A percentile compares a stretch with the other conserved stretches of the same genome.
phyloP scores from a whole-genome alignment of 306 rosid species.

The Datisca glomerata region DNA sequence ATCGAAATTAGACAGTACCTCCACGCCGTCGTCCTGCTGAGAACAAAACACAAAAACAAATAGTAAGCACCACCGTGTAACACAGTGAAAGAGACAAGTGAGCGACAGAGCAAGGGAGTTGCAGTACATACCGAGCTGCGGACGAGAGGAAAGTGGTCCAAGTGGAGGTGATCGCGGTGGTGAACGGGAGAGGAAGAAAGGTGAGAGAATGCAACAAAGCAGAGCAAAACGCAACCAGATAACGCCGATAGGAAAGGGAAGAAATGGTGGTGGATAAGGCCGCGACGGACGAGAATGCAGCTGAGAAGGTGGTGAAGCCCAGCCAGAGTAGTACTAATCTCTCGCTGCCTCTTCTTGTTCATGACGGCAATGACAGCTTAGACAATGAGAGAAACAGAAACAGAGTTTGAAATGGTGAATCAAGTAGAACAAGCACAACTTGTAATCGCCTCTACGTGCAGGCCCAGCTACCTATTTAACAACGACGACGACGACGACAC shows the following conservation, averaged over 20 bases:
- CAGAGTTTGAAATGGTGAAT: too few species aligned
- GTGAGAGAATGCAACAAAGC: slow-evolving; percentile 32
- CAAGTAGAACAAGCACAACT: too few species aligned
- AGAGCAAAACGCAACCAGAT: slow-evolving; percentile 38
- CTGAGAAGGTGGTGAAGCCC: slow-evolving; percentile 13
- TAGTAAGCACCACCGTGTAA: background rate
- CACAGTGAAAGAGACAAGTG: background rate
- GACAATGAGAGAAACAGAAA: background rate
- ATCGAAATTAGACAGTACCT: slow-evolving; percentile 10
- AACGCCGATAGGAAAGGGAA: slow-evolving; percentile 42
- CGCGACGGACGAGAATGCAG: slow-evolving; percentile 21
- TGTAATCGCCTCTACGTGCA: too few species aligned
- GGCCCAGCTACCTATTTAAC: too few species aligned
- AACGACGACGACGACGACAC: too few species aligned
- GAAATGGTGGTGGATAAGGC: slow-evolving; percentile 22
- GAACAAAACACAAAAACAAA: background rate
- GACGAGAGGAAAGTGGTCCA: slow-evolving; percentile 8
- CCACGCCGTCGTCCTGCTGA: slow-evolving; percentile 19
- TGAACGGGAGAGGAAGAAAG: slow-evolving; percentile 25
- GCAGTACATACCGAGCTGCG: slow-evolving; percentile 5
- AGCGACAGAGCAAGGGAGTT: background rate
- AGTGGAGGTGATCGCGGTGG: slow-evolving; percentile 15
- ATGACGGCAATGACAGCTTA: background rate
- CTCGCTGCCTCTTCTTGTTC: slow-evolving; percentile 29
- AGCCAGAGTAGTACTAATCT: slow-evolving; percentile 4